Percentiles rank a stretch among this genome's conserved stretches.
Conservation (phyloP, 2,329 filamentous ascomycete genomes). For the Exophiala bonariae region DNA sequence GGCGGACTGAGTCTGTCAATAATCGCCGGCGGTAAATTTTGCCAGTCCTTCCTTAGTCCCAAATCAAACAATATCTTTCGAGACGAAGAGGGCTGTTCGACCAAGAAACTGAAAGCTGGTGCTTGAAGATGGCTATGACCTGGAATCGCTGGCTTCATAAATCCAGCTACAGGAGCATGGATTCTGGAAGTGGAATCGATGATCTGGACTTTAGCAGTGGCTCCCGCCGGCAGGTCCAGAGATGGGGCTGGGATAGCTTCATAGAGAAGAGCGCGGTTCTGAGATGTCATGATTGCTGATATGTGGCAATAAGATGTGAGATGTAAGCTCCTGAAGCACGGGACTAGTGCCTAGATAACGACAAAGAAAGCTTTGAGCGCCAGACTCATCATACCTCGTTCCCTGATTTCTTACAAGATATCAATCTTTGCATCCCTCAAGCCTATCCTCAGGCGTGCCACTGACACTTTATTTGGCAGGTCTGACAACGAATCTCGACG, state of each 20-base stretch:
- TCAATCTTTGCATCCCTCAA: too few relatives aligned
- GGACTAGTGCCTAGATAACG: too few relatives aligned
- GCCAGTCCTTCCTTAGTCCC: slow-evolving; percentile 28
- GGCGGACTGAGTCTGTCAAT: slow-evolving; percentile 7
- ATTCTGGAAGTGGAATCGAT: slow-evolving; percentile 10
- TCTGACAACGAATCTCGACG: too few relatives aligned
- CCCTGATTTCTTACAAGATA: too few relatives aligned
- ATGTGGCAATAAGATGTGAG: too few relatives aligned
- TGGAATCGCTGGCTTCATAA: slow-evolving; percentile 10
- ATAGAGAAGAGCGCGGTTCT: not conserved
- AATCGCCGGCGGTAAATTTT: slow-evolving; percentile 20
- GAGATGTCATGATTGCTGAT: not conserved
- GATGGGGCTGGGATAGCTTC: not conserved
- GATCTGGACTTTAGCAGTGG: slow-evolving; percentile 7
- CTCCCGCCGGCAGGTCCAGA: slow-evolving; percentile 5
- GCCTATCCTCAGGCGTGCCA: too few relatives aligned
- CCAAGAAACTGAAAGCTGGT: slow-evolving; percentile 13
- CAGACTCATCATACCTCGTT: too few relatives aligned
- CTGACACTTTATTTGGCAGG: too few relatives aligned
- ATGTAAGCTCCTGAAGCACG: too few relatives aligned
- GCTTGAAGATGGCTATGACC: slow-evolving; percentile 6
- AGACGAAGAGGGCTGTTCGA: slow-evolving; percentile 8
- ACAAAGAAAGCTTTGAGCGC: too few relatives aligned
- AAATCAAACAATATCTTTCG: slow-evolving; percentile 28
- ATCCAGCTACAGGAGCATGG: slow-evolving; percentile 1